Evolutionary conservation across 208 protist genomes (phyloP).

Genomic region (Leishmania turanica): DNA sequence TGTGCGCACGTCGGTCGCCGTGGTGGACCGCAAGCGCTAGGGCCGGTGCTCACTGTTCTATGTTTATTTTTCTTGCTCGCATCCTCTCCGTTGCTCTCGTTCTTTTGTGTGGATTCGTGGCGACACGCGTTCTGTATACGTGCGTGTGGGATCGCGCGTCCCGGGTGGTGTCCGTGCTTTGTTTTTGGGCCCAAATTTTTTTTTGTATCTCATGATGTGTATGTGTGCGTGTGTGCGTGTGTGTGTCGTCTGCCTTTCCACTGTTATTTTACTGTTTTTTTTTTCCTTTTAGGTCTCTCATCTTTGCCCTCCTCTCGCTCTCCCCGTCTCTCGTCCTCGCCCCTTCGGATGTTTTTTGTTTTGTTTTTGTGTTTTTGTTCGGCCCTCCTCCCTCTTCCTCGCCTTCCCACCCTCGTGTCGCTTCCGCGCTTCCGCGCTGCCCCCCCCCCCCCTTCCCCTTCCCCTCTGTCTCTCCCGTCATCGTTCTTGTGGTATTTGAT

Average conservation of each 20-base stretch:
- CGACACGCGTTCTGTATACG: not conserved
- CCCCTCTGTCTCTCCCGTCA: not conserved
- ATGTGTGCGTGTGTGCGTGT: not conserved
- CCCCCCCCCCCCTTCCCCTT: no score
- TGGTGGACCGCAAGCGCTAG: not conserved
- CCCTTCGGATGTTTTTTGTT: not conserved
- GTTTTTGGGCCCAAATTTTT: not conserved
- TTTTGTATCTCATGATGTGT: not conserved
- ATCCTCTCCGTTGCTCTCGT: not conserved
- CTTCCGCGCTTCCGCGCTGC: not conserved
- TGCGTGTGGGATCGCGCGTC: not conserved
- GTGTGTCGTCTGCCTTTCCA: slow-evolving; percentile 13
- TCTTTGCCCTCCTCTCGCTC: slow-evolving; percentile 9
- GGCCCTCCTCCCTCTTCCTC: not conserved
- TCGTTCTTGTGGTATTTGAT: not conserved
- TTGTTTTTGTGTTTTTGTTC: not conserved
- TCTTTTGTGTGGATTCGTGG: not conserved
- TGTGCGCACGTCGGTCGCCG: not conserved
- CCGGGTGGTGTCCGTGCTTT: not conserved
- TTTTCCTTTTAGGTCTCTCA: not conserved
- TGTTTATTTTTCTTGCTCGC: not conserved
- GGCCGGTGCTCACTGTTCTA: not conserved
- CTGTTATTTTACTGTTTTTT: slow-evolving; percentile 16
- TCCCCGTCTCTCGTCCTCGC: slow-evolving; percentile 10
- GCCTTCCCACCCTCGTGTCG: not conserved